Base-by-base conservation (phyloP, 2,329 filamentous ascomycete species). In the Verticillium nonalfalfae region DNA sequence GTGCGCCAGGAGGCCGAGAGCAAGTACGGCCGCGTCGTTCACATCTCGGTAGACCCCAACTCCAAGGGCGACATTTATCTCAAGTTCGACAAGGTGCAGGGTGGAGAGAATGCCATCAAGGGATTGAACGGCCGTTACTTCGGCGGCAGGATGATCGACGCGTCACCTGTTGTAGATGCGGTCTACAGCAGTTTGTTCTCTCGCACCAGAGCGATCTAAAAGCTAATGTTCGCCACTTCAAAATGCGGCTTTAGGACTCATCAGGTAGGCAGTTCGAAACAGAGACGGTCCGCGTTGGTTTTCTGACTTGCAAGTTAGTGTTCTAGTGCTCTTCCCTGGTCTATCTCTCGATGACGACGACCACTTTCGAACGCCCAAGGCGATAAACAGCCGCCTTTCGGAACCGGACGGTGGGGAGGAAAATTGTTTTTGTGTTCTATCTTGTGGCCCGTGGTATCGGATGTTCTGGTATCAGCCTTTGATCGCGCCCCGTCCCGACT, bases 101-200 rank as follows among this genome's bases (percentile, higher is more conserved):
- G 94, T 69, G 94, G 94, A 74, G 92, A 97, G 78, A 98, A 97
- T 74, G 95, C 95, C 70, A 96, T 98, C 79, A 96, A 96, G 76
- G 95, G 95, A 72, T 86, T 99, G 65, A 98, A 99, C 76, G 95
- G 95, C 72, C 89, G 95, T 73, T 97, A 91, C 77, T 99, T 99
- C 77, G 95, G 92, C 73, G 91, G 91, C 71, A 87, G 89, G 72
- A 92, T 91, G 82, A 96, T 99, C 76, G 94, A 90, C 74, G 95
- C 94, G 70, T 90, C 93, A 67, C 95, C 93, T 75, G 92, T 99
- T 79, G 94, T 98, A 76, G 95, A 99, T 78, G 94, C 94, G 72
- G 92, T 99, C 79, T 99, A 98, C 87, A 95, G 91, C 86, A 96
- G 90, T 84, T 86, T 96, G 78, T 97, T 95, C 82, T 90, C 90